Evolutionary conservation across 257 asterid species (phyloP).

Genomic region (Rehmannia glutinosa): DNA sequence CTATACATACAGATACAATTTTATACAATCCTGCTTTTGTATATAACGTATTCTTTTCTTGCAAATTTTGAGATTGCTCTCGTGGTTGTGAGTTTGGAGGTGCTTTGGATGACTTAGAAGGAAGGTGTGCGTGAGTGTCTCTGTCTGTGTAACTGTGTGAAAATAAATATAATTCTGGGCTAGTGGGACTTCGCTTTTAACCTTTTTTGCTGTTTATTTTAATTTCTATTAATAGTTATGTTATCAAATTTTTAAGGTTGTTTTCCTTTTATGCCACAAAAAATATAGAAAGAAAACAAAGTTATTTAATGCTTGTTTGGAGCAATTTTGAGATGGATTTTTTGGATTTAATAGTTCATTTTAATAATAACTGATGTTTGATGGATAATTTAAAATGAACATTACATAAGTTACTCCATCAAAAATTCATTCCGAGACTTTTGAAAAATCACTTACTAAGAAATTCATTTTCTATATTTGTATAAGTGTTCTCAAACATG

Average conservation of each 20-base stretch:
- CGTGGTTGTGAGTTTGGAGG: slow-evolving; percentile 3
- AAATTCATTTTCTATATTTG: too few species aligned
- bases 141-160: slow-evolving; percentile 5
- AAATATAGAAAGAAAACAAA: too few species aligned
- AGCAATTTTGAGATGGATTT: not conserved
- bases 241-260: not conserved
- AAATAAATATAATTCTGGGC: slow-evolving; percentile 2
- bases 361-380: too few species aligned
- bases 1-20: slow-evolving; percentile 23
- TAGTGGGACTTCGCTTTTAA: slow-evolving; percentile 26
- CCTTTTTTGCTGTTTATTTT: not conserved
- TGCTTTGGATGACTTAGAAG: slow-evolving; percentile 72
- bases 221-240: not conserved
- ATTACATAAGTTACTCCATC: too few species aligned
- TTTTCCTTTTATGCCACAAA: not conserved
- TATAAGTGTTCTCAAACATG: too few species aligned
- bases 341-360: not conserved
- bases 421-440: too few species aligned
- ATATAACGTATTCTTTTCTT: not conserved
- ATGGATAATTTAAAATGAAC: too few species aligned
- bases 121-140: slow-evolving; percentile 41
- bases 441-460: too few species aligned
- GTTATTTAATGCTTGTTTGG: too few species aligned
- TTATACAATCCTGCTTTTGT: not conserved
- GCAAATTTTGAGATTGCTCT: slow-evolving; percentile 12